Evolutionary conservation across 805 yeast species (phyloP), one percentile per base, ranked within the genome.

Genomic region (Ogataea kodamae): DNA sequence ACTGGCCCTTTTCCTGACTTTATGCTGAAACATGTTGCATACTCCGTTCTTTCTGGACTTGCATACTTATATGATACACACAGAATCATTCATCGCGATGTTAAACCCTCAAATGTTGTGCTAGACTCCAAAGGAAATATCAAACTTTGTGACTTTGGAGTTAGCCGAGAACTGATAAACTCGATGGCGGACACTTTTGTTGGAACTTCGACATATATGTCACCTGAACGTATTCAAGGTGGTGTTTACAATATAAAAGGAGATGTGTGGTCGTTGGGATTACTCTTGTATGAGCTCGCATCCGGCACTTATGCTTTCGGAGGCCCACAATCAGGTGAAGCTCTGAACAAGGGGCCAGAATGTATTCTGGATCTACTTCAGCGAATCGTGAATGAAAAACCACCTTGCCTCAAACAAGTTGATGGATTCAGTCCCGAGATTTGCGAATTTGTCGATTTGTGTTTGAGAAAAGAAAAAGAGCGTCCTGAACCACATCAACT

Each of bases 121-220:
- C 74, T 92, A 61, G 88, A 86, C 42, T 81, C 88, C 23, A 74
- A 69, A 44, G 98, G 98, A 16, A 82, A 81, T 45, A 78, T 92
- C 47, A 92, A 89, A 58, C 69, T 92, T 15, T 89, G 97, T 62
- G 99, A 92, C 61, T 92, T 92, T 64, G 99, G 99, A 14, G 99
- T 92, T 5, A 78, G 89, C 18, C 78, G 96, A 40, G 96, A 88
- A 54, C 69, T 92, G 32, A 84, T 86, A 37, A 88, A 90, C 59
- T 92, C 98, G 1, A 74, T 92, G 39, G 98, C 97, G 0, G 96
- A 92, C 52, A 92, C 98, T 0, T 92, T 92, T 67, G 97, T 92
- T 7, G 99, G 99, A 1, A 92, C 99, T 0, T 87, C 96, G 1
- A 87, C 95, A 0, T 92, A 92, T 56, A 92, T 92, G 94, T 84